Percentiles rank a stretch among this genome's conserved stretches.
Conservation (phyloP, 1,284 basidiomycete species). For the Ustilago nuda region DNA sequence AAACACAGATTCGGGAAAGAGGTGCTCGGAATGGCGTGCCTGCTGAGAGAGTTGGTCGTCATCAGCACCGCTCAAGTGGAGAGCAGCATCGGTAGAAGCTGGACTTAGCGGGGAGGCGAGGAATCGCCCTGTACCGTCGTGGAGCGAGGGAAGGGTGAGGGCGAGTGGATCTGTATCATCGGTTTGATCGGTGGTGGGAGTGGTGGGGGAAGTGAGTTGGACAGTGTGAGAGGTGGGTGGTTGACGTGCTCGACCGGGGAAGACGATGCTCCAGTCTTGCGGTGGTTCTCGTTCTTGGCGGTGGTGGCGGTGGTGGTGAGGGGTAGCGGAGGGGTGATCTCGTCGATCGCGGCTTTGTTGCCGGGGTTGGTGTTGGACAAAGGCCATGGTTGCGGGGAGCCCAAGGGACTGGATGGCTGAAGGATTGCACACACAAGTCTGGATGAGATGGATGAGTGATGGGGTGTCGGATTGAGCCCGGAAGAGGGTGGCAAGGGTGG, state of each 20-base stretch:
- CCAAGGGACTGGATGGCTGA: neutral
- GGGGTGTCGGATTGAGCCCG: too few relatives aligned
- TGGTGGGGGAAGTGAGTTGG: neutral
- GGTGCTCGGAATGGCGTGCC: conserved; percentile 23
- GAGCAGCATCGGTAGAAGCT: conserved; percentile 28
- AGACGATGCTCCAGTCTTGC: conserved; percentile 53
- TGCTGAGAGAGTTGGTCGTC: conserved; percentile 22
- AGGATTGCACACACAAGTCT: neutral
- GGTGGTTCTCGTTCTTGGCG: conserved; percentile 16
- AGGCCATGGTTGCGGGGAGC: conserved; percentile 29
- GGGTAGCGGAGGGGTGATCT: conserved; percentile 15
- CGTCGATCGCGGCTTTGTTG: conserved; percentile 38
- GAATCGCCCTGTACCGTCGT: conserved; percentile 51
- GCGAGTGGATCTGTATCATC: conserved; percentile 29
- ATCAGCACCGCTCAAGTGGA: conserved; percentile 18
- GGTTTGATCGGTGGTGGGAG: conserved; percentile 10
- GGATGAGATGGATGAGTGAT: too few relatives aligned
- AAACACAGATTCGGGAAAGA: conserved; percentile 38
- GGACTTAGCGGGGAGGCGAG: conserved; percentile 35
- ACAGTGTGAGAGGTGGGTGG: conserved; percentile 14
- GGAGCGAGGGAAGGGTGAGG: conserved; percentile 38
- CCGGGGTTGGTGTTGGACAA: conserved; percentile 50
- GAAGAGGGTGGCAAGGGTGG: too few relatives aligned
- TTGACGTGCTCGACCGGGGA: conserved; percentile 39
- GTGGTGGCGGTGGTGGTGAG: conserved; percentile 12